phyloP scores from a whole-genome alignment of 2,329 filamentous ascomycete species.

The Alternaria sp. region DNA sequence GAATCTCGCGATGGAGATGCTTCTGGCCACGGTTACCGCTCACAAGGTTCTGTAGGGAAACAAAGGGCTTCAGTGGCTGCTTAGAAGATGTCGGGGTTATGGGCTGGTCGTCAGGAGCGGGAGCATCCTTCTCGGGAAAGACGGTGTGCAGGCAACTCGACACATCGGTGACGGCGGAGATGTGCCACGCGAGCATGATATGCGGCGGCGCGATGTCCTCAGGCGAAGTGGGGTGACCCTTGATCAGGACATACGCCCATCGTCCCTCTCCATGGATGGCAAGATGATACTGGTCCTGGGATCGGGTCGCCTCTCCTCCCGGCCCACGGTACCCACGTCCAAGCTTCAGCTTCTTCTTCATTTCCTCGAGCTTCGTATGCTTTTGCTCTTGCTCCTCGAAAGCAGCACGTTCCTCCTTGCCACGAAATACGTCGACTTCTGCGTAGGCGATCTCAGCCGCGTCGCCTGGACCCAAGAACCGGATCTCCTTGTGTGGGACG shows the following conservation, averaged over 20 bases:
- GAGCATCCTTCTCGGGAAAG: background rate
- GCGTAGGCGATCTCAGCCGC: conserved; percentile 20
- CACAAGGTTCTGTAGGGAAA: conserved; percentile 15
- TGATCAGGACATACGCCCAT: conserved; percentile 24
- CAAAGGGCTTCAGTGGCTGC: conserved; percentile 7
- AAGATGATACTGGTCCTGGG: conserved; percentile 1
- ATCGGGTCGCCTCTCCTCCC: background rate
- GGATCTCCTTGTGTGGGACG: conserved; percentile 23
- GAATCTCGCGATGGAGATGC: conserved; percentile 7
- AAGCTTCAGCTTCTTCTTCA: background rate
- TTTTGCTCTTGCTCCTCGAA: background rate
- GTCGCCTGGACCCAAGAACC: conserved; percentile 26
- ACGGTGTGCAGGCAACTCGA: conserved; percentile 20
- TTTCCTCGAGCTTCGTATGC: background rate
- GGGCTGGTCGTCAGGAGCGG: background rate
- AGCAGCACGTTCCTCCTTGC: background rate
- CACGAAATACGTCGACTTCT: conserved; percentile 31
- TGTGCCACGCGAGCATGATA: conserved; percentile 20
- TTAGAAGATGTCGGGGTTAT: background rate
- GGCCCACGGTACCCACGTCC: background rate
- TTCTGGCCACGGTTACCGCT: background rate
- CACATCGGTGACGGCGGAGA: conserved; percentile 8
- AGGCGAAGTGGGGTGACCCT: background rate
- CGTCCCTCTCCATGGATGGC: conserved; percentile 17
- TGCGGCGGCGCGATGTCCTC: conserved; percentile 9